Percentiles rank a stretch among this genome's conserved stretches.
Conservation (phyloP, 2,329 filamentous ascomycete species). For the Keithomyces neogunnii region DNA sequence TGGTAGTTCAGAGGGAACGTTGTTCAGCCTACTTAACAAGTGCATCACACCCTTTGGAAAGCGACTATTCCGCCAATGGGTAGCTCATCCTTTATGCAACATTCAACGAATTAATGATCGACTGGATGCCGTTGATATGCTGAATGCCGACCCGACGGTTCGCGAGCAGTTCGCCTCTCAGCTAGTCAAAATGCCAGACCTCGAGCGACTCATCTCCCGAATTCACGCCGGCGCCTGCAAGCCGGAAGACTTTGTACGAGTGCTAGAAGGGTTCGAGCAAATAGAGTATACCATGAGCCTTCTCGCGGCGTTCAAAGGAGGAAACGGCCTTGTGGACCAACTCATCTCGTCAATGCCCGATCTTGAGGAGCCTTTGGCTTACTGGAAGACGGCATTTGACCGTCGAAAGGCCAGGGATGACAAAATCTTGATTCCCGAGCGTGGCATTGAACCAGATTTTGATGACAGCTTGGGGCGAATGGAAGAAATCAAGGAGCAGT, state of each 20-base stretch:
- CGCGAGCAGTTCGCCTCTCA: conserved; percentile 85
- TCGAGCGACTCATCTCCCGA: conserved; percentile 88
- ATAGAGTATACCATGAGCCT: conserved; percentile 91
- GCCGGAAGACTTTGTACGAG: conserved; percentile 84
- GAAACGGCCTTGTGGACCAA: conserved; percentile 74
- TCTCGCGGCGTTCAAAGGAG: conserved; percentile 63
- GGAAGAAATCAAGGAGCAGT: conserved; percentile 62
- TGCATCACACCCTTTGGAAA: conserved; percentile 97
- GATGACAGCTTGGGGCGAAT: conserved; percentile 74
- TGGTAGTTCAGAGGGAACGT: conserved; percentile 72
- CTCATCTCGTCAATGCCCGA: conserved; percentile 82
- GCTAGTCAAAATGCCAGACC: conserved; percentile 83
- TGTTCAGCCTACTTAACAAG: conserved; percentile 85
- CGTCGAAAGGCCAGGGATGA: conserved; percentile 68
- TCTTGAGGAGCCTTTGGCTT: conserved; percentile 62
- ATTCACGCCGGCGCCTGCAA: conserved; percentile 89
- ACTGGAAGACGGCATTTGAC: conserved; percentile 91
- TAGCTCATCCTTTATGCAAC: conserved; percentile 89
- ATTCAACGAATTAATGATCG: conserved; percentile 84
- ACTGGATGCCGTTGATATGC: conserved; percentile 84
- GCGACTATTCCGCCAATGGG: conserved; percentile 90
- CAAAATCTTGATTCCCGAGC: conserved; percentile 75
- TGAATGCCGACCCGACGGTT: conserved; percentile 74
- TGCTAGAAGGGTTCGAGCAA: conserved; percentile 93
- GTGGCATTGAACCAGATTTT: conserved; percentile 85